These are phyloP conservation scores for Cavenderia fasciculata DNA, from an alignment of 78 protist genomes.

Conservation along the genomic window DNA sequence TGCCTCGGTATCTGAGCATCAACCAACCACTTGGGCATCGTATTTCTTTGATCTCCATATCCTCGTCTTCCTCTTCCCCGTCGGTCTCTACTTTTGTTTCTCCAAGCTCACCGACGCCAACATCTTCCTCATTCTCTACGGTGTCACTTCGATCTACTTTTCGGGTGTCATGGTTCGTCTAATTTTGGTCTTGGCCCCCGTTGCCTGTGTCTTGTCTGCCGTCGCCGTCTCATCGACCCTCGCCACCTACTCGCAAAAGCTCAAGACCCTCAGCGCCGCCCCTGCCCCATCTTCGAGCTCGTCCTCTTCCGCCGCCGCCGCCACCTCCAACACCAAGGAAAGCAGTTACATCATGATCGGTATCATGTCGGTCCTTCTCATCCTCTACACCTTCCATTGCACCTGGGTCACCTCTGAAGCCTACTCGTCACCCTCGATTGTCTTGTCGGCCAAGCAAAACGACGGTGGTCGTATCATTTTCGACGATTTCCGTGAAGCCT, in stretches of 20 bases:
- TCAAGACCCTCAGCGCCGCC: background rate
- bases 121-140: conserved; percentile 94
- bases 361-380: conserved; percentile 77
- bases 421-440: conserved; percentile 98
- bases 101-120: conserved; percentile 86
- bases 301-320: conserved; percentile 21
- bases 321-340: conserved; percentile 33
- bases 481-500: conserved; percentile 99
- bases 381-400: conserved; percentile 94
- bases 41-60: conserved; percentile 97
- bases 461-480: conserved; percentile 92
- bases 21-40: conserved; percentile 97
- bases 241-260: conserved; percentile 56
- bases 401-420: conserved; percentile 97
- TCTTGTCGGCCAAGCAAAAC: conserved; percentile 85
- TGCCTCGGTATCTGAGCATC: conserved; percentile 99
- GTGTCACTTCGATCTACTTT: conserved; percentile 91
- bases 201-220: conserved; percentile 93
- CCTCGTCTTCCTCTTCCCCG: conserved; percentile 92
- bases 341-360: conserved; percentile 73
- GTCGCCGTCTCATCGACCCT: conserved; percentile 88
- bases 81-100: conserved; percentile 95
- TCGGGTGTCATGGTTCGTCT: conserved; percentile 99
- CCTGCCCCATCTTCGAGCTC: background rate
- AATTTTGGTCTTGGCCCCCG: conserved; percentile 98